Evolutionary conservation across 2,329 filamentous ascomycete species (phyloP), one percentile per base, ranked within the genome.

Genomic region (Alternaria infectoria): DNA sequence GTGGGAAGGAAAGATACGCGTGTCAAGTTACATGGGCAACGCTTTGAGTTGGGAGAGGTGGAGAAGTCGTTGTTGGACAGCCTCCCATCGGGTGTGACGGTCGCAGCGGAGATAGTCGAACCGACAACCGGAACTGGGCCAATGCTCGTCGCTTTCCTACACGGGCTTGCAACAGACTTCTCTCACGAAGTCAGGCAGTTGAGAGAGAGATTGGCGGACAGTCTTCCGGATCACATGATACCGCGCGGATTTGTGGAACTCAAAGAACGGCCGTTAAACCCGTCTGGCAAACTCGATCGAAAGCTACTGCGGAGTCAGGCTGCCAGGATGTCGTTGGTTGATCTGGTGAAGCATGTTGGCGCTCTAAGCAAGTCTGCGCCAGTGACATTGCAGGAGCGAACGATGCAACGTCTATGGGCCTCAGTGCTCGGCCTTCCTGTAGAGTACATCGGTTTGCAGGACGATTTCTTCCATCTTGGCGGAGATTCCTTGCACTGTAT

Each of bases 191-290:
- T 50, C 15, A 58, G 43, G 23, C 55, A 44, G 21, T 21, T 58
- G 17, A 58, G 55, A 58, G 46, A 51, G 46, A 40, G 13, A 12
- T 12, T 58, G 9, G 23, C 45, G 5, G 36, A 17, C 19, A 50
- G 7, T 5, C 45, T 51, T 12, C 55, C 55, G 23, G 55, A 50
- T 21, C 36, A 58, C 32, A 58, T 58, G 55, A 30, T 58, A 50
- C 55, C 55, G 9, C 55, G 55, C 46, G 55, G 55, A 51, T 50
- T 58, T 6, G 55, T 58, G n/a, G 46, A 58, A 25, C 55, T 58
- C 9, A 40, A 50, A 19, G 46, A 58, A 11, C 46, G 46, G 13
- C 55, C 55, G 15, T n/a, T 58, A 46, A 58, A 44, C n/a, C 30
- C 55, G 26, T 58, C 55, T 49, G 55, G 55, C 19, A 58, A 58